Base-by-base conservation (phyloP, 2,329 filamentous ascomycete species). In the Boeremia exigua region DNA sequence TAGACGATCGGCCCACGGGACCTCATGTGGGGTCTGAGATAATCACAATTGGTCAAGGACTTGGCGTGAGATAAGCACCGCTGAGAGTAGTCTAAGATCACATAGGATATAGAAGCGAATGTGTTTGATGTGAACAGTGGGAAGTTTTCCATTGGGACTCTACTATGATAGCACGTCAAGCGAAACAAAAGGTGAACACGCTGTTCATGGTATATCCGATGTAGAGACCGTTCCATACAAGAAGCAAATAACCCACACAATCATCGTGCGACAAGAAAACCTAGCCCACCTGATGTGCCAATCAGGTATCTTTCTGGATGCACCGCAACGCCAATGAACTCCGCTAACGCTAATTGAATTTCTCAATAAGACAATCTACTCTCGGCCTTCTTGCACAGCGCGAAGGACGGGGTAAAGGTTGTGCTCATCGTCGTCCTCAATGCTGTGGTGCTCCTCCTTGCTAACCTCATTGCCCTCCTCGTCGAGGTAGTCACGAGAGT, bases 401-500 rank as follows among this genome's bases (percentile, higher is more conserved):
- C 73, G 68, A 45, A 78, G 63, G 25, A 78, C 75, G 5, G 75
- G 75, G 54, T 78, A 78, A 6, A 78, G 59, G 51, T 71, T 77
- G 45, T 74, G 70, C 29, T 68, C 74, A 51, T 77, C 75, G 36
- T 77, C 75, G 39, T 76, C 74, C 39, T 66, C 73, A 64, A 73
- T 68, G 10, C 64, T 65, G 27, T 66, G 67, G 43, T 71, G 67
- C 15, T 67, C 49, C 38, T 68, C 66, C 37, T 65, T 60, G 19
- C 19, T 23, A 6, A 66, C 60, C 12, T 65, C 58, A 11, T 68
- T 69, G 5, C 75, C 73, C 19, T 75, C 70, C 17, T 67, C 64
- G 11, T 74, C 68, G n/a, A 68, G 61, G 49, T 74, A 86, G 32
- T 86, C 82, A 32, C 80, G 81, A 36, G 76, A 74, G 56, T 84